Evolutionary conservation across 805 yeast species (phyloP), one percentile per base, ranked within the genome.

Genomic region (Pichia paraexigua): DNA sequence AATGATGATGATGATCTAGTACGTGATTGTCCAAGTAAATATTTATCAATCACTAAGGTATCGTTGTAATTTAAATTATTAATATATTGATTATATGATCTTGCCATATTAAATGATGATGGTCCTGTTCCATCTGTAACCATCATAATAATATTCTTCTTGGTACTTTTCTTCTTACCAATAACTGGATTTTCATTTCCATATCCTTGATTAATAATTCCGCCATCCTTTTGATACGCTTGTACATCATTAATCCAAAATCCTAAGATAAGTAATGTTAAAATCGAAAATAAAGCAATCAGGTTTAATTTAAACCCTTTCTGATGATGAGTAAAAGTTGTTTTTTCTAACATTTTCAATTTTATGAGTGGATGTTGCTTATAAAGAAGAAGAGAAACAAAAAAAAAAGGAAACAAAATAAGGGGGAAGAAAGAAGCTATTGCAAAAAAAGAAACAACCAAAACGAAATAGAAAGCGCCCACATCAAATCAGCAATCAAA

Each of bases 111-210:
- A 52, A 89, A 68, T 2, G 95, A 84, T 0, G 95, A 85, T 3
- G 96, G 96, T 0, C 96, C 96, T 85, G 89, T 88, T n/a, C 97
- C 97, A 66, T 89, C 97, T 3, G 95, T 83, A 32, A 89, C 96
- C 79, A 89, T 82, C 72, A 89, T 87, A 48, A 89, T 85, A 51
- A 90, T 77, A 61, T 89, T 83, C 72, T 86, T 87, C 2, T 32
- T 27, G 3, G 30, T 28, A 18, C 25, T 24, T 37, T 21, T 32
- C 17, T 44, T 41, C 5, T 15, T 5, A 18, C 17, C 15, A 21
- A 18, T 37, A 7, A 37, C 2, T 8, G 22, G 22, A 18, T 37
- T n/a, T 8, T 37, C 22, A n/a, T 6, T 11, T 17, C 17, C 18
- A 18, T 6, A 6, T 35, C n/a, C n/a, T 7, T 7, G 20, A 35